Base-by-base conservation (phyloP, 495 filamentous ascomycete species). In the Margaritispora aquatica region DNA sequence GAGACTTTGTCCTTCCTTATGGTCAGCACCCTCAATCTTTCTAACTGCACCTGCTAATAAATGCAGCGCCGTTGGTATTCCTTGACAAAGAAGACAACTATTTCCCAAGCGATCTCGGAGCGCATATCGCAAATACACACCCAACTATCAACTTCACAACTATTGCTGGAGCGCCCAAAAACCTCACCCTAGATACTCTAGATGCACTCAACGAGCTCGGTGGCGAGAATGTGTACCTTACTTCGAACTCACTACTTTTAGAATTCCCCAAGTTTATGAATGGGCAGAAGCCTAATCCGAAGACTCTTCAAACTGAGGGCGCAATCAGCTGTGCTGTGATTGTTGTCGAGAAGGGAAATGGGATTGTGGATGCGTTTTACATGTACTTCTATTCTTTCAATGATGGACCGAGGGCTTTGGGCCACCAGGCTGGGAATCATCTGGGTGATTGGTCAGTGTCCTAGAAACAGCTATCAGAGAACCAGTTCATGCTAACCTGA, bases 311-410 rank as follows among this genome's bases (percentile, higher is more conserved):
- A 51, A 65, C 63, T 3, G 51, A 46, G 17, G 50, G 58, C 9
- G 65, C 65, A 4, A 60, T 54, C 5, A 59, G 59, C 24, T 59
- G 55, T 50, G 63, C 51, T 1, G 56, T 69, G 19, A 66, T 69
- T 31, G 54, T 63, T 23, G 55, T 47, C 29, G 60, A 68, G 8
- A 55, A 63, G 2, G 57, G 61, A 2, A 41, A 56, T 23, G 78
- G 87, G 34, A 81, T 94, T 29, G 70, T 96, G 22, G 94, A 98
- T 69, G 94, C 90, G 1, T 98, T 97, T 69, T 98, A 92, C 88
- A 97, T 97, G 78, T 97, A 88, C 75, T 98, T 98, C 68, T 98
- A 98, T 80, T 88, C 88, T 64, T 98, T 94, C 77, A 98, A 98
- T 66, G 81, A 95, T 0, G 94, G 94, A 1, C 95, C 96, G 68